Percentiles rank a stretch among this genome's conserved stretches.
phyloP scores from a whole-genome alignment of 2,329 filamentous ascomycete species.

The Bimuria novae-zelandiae region DNA sequence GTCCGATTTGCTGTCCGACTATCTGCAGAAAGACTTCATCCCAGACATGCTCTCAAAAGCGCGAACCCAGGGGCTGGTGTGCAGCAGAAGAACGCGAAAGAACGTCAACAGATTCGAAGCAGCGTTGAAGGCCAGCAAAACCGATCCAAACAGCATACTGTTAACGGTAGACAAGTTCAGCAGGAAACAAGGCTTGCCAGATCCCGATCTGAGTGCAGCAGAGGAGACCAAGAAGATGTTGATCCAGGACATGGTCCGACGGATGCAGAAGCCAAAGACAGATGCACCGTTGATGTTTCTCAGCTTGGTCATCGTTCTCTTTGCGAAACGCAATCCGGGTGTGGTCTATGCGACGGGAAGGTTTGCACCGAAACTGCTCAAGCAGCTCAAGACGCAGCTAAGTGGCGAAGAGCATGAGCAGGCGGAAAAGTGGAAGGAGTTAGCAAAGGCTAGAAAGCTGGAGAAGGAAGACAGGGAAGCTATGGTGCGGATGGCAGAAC shows the following conservation, averaged over 20 bases:
- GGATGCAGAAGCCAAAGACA: constrained; percentile 41
- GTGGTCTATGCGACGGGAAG: constrained; percentile 49
- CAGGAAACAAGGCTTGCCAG: constrained; percentile 37
- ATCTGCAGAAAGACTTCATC: constrained; percentile 40
- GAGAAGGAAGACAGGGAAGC: constrained; percentile 36
- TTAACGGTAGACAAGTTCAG: constrained; percentile 38
- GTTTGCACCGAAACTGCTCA: constrained; percentile 48
- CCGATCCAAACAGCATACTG: constrained; percentile 14
- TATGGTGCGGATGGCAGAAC: constrained; percentile 40
- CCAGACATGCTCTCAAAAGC: constrained; percentile 40
- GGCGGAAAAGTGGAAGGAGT: constrained; percentile 46
- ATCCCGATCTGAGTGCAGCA: constrained; percentile 10
- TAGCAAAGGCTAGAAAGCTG: constrained; percentile 39
- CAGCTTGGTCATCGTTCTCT: constrained; percentile 40
- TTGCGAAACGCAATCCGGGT: constrained; percentile 35
- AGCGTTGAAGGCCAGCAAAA: constrained; percentile 21
- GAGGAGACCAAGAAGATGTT: constrained; percentile 29
- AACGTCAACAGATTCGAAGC: constrained; percentile 35
- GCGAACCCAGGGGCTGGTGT: constrained; percentile 32
- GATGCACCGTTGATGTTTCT: constrained; percentile 47
- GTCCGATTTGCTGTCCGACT: constrained; percentile 34
- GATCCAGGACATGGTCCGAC: constrained; percentile 38
- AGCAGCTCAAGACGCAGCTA: constrained; percentile 34
- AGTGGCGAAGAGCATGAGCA: constrained; percentile 29
- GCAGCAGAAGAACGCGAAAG: constrained; percentile 39